A percentile compares a stretch with the other conserved stretches of the same genome.
Evolutionary conservation across 352 stramenopile genomes (phyloP).

Genomic region (Hyaloperonospora brassicae): DNA sequence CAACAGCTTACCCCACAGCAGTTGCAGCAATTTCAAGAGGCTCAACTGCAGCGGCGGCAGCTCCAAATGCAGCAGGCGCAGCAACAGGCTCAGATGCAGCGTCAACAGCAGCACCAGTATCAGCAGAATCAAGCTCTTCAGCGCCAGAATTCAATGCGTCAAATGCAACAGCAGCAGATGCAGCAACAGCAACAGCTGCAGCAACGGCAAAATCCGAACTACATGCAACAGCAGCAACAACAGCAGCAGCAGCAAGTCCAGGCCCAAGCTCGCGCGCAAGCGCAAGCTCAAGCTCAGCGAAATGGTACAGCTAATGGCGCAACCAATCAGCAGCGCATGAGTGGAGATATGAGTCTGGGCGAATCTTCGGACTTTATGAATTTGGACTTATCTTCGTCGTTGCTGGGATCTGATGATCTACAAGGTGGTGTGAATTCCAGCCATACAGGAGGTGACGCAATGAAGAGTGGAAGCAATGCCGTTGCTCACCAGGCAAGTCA

Average conservation of each 20-base stretch:
- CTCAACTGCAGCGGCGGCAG: constrained; percentile 61
- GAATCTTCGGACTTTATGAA: constrained; percentile 80
- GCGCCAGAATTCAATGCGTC: constrained; percentile 47
- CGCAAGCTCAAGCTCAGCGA: constrained; percentile 27
- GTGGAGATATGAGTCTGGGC: constrained; percentile 45
- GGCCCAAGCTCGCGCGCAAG: constrained; percentile 26
- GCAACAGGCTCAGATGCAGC: constrained; percentile 53
- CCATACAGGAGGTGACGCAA: constrained; percentile 27
- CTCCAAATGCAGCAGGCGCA: constrained; percentile 55
- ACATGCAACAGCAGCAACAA: constrained; percentile 52
- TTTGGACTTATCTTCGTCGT: constrained; percentile 61
- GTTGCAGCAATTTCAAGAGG: constrained; percentile 69
- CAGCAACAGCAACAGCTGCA: constrained; percentile 51
- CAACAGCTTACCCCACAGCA: constrained; percentile 78
- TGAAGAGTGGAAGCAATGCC: constrained; percentile 30
- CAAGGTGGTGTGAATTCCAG: constrained; percentile 34
- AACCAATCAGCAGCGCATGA: constrained; percentile 40
- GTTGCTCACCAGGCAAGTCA: constrained; percentile 25
- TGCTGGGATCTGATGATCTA: constrained; percentile 59
- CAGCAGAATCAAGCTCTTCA: constrained; percentile 42
- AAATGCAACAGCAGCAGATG: constrained; percentile 55
- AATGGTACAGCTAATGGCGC: constrained; percentile 21
- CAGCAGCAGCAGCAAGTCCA: constrained; percentile 48
- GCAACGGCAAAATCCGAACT: constrained; percentile 36
- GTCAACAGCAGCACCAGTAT: constrained; percentile 54